phyloP scores from a whole-genome alignment of 2,329 filamentous ascomycete species.

The Alternaria longipes region DNA sequence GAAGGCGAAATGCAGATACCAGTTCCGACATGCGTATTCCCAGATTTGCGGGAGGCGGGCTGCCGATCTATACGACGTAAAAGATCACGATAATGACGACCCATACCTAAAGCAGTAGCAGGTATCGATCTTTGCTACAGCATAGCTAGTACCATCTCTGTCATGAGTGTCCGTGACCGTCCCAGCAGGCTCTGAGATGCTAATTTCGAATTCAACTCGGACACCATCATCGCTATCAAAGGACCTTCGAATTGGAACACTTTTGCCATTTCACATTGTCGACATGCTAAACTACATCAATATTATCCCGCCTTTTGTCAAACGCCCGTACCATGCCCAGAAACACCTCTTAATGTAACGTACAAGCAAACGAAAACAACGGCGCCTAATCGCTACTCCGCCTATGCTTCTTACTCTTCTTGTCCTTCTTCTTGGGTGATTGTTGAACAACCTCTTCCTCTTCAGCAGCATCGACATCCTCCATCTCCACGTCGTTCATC shows the following conservation, averaged over 20 bases:
- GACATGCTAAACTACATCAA: conserved; percentile 6
- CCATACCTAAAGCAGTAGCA: background rate
- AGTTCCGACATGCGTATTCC: background rate
- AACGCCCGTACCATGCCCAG: conserved; percentile 12
- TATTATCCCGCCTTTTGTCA: conserved; percentile 12
- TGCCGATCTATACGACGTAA: no score
- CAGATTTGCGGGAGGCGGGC: background rate
- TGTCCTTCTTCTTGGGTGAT: conserved; percentile 13
- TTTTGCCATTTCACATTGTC: conserved; percentile 5
- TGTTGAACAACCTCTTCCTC: conserved; percentile 9
- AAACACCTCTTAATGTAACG: conserved; percentile 10
- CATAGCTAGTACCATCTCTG: background rate
- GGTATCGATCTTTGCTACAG: background rate
- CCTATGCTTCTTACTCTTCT: conserved; percentile 22
- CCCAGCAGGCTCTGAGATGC: background rate
- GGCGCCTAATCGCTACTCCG: background rate
- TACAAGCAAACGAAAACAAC: background rate
- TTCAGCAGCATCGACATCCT: conserved; percentile 10
- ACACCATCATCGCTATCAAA: background rate
- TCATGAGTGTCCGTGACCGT: background rate
- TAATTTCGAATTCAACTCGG: background rate
- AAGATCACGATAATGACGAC: background rate
- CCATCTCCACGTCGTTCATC: conserved; percentile 25
- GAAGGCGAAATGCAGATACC: background rate
- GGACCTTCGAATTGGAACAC: background rate